Conservation (phyloP, 2,329 filamentous ascomycete species). For the Calonectria pauciramosa region DNA sequence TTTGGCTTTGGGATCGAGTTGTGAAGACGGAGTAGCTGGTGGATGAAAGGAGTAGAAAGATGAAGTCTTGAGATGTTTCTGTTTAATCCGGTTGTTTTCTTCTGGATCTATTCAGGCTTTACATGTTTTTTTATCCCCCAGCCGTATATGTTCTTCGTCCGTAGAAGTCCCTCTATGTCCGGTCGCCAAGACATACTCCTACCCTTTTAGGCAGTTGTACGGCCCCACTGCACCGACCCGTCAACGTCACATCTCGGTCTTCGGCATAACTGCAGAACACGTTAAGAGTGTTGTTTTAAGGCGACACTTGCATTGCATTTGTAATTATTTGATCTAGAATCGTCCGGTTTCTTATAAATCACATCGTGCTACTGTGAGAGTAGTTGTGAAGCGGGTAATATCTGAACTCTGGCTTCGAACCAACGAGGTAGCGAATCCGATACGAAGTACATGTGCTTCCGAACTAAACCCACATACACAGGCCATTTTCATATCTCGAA, state of each 20-base stretch:
- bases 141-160: neutral
- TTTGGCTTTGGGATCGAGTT: neutral
- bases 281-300: neutral
- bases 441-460: no score
- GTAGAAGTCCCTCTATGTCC: neutral
- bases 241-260: neutral
- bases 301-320: neutral
- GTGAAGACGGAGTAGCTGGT: neutral
- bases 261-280: neutral
- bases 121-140: neutral
- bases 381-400: neutral
- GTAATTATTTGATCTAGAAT: neutral
- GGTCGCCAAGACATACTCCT: constrained; percentile 30
- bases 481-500: no score
- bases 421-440: no score
- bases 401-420: no score
- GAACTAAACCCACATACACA: no score
- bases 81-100: neutral
- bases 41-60: neutral
- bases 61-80: neutral
- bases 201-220: constrained; percentile 16
- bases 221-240: neutral
- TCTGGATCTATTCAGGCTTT: neutral
- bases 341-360: neutral
- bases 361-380: neutral